Evolutionary conservation across 352 stramenopile genomes (phyloP).

Genomic region (Phytophthora pseudosyringae): DNA sequence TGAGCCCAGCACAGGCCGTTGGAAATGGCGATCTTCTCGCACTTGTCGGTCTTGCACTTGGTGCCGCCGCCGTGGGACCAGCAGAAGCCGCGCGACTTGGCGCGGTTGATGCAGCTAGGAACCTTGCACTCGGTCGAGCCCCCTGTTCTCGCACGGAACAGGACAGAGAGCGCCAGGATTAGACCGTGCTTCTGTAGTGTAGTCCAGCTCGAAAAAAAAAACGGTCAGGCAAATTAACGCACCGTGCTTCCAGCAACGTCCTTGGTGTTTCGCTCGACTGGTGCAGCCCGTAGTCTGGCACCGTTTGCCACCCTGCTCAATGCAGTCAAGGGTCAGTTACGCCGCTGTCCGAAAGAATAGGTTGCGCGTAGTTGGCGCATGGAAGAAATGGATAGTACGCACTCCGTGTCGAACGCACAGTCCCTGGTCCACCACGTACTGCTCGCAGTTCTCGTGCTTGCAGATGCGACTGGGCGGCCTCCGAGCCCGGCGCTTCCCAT

Average conservation of each 20-base stretch:
- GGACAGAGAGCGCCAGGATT: background rate
- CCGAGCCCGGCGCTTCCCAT: slow-evolving; percentile 60
- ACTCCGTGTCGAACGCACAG: slow-evolving; percentile 79
- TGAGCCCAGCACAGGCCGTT: slow-evolving; percentile 82
- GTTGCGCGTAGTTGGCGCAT: background rate
- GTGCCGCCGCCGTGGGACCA: slow-evolving; percentile 88
- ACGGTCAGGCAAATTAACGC: background rate
- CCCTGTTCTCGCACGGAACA: slow-evolving; percentile 29
- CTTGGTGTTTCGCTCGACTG: slow-evolving; percentile 77
- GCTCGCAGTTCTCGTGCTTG: slow-evolving; percentile 74
- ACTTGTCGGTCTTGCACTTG: slow-evolving; percentile 74
- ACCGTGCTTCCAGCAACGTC: slow-evolving; percentile 81
- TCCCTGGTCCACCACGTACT: slow-evolving; percentile 84
- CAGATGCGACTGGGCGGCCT: slow-evolving; percentile 70
- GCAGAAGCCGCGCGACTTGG: slow-evolving; percentile 86
- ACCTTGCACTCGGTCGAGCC: slow-evolving; percentile 83
- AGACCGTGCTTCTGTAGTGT: background rate
- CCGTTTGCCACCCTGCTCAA: slow-evolving; percentile 65
- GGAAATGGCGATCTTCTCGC: slow-evolving; percentile 82
- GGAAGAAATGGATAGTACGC: slow-evolving; percentile 31
- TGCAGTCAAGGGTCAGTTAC: slow-evolving; percentile 9
- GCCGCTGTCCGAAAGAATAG: background rate
- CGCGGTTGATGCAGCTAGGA: slow-evolving; percentile 74
- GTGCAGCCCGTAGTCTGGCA: slow-evolving; percentile 63
- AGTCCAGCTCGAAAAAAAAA: background rate